A percentile compares a stretch with the other conserved stretches of the same genome.
Evolutionary conservation across 1,284 basidiomycete species (phyloP).

Genomic region (Rhodotorula sp.): DNA sequence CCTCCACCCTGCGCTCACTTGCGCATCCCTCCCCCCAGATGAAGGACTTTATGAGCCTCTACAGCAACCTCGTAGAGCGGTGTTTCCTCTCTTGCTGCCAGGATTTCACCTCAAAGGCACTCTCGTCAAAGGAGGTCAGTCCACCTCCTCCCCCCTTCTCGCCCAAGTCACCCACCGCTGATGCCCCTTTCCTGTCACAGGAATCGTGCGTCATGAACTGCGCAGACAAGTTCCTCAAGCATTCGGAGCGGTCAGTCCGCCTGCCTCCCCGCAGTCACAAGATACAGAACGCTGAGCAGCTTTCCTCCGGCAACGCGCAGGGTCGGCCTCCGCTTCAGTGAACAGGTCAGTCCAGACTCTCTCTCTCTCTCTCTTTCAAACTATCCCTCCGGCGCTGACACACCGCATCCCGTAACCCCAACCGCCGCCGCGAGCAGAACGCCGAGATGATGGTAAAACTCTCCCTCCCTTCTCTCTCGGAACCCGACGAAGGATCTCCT

Average conservation of each 20-base stretch:
- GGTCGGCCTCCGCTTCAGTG: constrained; percentile 25
- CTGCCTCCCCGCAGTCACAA: not conserved
- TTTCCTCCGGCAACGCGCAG: not conserved
- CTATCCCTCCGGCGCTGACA: not conserved
- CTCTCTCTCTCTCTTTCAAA: too few relatives aligned
- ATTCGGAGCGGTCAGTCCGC: constrained; percentile 63
- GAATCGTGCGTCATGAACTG: constrained; percentile 61
- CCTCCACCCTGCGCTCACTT: not conserved
- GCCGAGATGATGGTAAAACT: constrained; percentile 43
- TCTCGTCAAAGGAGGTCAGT: constrained; percentile 86
- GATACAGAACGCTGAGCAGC: not conserved
- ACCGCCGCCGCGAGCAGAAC: constrained; percentile 27
- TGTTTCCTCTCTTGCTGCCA: constrained; percentile 95
- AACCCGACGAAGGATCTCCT: not conserved
- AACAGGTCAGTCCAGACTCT: constrained; percentile 14
- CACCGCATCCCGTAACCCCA: not conserved
- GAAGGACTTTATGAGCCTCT: constrained; percentile 96
- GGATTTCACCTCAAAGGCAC: constrained; percentile 92
- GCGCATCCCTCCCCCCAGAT: constrained; percentile 62
- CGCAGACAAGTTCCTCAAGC: constrained; percentile 93
- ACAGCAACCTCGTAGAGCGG: constrained; percentile 91
- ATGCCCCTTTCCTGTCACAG: constrained; percentile 43
- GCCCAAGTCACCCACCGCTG: too few relatives aligned
- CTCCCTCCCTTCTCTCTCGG: not conserved
- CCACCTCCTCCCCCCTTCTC: not conserved